Percentiles rank a stretch among this genome's conserved stretches.
Conservation (phyloP, 2,329 filamentous ascomycete species). For the Neoscytalidium dimidiatum region DNA sequence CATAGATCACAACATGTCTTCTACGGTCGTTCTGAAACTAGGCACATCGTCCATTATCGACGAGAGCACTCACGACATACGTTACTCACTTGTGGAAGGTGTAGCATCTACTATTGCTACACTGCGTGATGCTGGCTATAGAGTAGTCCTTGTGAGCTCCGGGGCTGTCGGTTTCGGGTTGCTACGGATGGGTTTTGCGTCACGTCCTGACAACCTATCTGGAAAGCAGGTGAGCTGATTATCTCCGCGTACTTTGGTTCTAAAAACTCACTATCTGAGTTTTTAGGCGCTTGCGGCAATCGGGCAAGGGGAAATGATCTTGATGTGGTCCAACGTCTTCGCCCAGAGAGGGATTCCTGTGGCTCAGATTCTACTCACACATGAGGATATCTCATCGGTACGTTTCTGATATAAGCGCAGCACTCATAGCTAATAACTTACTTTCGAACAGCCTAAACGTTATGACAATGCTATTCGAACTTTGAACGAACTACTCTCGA, state of each 20-base stretch:
- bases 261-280: not conserved
- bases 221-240: not conserved
- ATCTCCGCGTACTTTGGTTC: not conserved
- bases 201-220: not conserved
- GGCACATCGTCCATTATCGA: constrained; percentile 5
- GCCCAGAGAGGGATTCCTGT: not conserved
- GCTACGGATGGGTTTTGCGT: not conserved
- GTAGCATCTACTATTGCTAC: not conserved
- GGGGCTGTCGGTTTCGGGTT: not conserved
- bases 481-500: not conserved
- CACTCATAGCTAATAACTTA: not conserved
- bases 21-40: not conserved
- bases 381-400: constrained; percentile 4
- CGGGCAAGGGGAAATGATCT: not conserved
- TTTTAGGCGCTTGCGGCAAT: not conserved
- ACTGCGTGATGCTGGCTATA: not conserved
- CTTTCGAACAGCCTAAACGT: not conserved
- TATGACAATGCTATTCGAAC: not conserved
- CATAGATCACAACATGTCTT: not conserved
- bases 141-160: not conserved
- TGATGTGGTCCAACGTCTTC: constrained; percentile 1
- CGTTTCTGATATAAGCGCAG: not conserved
- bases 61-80: not conserved
- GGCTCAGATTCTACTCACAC: not conserved
- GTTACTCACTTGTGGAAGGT: not conserved